These are phyloP conservation scores for Yarrowia sp. DNA, from an alignment of 805 yeast genomes.

Conservation along the genomic window DNA sequence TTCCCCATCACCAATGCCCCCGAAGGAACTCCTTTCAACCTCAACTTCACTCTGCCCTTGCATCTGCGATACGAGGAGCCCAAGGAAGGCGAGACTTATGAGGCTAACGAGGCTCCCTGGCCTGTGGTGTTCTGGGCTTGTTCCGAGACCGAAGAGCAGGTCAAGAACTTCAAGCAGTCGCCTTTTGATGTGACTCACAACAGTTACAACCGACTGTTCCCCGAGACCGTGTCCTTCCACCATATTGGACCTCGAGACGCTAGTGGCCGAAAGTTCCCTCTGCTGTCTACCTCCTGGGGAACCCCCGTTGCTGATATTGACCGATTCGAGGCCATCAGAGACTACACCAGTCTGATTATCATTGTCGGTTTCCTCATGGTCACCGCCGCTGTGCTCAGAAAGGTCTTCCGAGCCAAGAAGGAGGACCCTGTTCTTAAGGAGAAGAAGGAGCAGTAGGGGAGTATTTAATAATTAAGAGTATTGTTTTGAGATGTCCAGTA, in stretches of 20 bases:
- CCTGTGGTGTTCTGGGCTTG: slow-evolving; percentile 56
- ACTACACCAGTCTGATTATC: slow-evolving; percentile 39
- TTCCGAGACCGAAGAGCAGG: slow-evolving; percentile 39
- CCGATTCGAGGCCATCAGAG: slow-evolving; percentile 40
- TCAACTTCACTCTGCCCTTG: slow-evolving; percentile 43
- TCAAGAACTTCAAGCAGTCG: slow-evolving; percentile 28
- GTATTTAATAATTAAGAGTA: background rate
- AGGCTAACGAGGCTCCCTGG: slow-evolving; percentile 36
- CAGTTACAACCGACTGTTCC: slow-evolving; percentile 2
- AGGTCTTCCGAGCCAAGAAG: background rate
- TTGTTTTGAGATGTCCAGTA: too few species aligned
- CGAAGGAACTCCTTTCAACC: slow-evolving; percentile 11
- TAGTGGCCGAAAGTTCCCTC: background rate
- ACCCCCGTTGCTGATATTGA: slow-evolving; percentile 45
- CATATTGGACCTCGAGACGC: background rate
- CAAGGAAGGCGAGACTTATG: slow-evolving; percentile 30
- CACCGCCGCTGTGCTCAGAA: background rate
- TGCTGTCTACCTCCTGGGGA: slow-evolving; percentile 6
- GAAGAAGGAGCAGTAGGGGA: slow-evolving; percentile 18
- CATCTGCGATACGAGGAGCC: slow-evolving; percentile 56
- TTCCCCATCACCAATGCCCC: slow-evolving; percentile 31
- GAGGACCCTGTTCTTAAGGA: background rate
- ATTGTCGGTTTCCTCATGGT: slow-evolving; percentile 40
- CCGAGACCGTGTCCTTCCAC: slow-evolving; percentile 18
- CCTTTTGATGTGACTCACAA: slow-evolving; percentile 10